phyloP scores from a whole-genome alignment of 129 eudicot genomes.

The Pseudognaphalium luteoalbum region DNA sequence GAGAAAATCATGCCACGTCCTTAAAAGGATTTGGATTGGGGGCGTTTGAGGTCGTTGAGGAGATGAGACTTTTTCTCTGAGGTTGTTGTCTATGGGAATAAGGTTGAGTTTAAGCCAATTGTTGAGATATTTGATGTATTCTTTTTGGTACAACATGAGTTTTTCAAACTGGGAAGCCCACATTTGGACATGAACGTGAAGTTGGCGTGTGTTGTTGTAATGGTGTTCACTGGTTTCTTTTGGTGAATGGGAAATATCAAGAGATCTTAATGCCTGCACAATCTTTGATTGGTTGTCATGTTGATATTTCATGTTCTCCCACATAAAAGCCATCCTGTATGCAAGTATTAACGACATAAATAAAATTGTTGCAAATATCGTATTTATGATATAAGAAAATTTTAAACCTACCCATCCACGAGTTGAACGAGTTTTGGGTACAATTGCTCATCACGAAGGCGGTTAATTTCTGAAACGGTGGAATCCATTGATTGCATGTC shows the following conservation, averaged over 20 bases:
- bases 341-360: constrained; percentile 3
- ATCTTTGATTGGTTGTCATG: constrained; percentile 59
- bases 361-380: neutral
- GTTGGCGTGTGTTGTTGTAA: constrained; percentile 72
- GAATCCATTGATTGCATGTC: constrained; percentile 99
- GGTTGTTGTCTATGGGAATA: constrained; percentile 82
- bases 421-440: constrained; percentile 91
- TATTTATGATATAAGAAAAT: neutral
- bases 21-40: constrained; percentile 63
- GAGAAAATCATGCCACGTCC: constrained; percentile 73
- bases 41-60: constrained; percentile 76
- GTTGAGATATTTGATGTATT: constrained; percentile 61
- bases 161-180: constrained; percentile 77
- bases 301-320: constrained; percentile 64
- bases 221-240: constrained; percentile 80
- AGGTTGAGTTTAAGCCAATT: constrained; percentile 84
- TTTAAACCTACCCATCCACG: constrained; percentile 81
- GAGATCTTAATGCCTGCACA: constrained; percentile 48
- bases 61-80: constrained; percentile 83
- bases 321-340: constrained; percentile 88
- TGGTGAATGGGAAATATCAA: constrained; percentile 59
- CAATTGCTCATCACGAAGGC: constrained; percentile 89
- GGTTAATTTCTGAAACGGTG: constrained; percentile 89
- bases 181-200: constrained; percentile 59
- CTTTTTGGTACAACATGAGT: constrained; percentile 69